These are phyloP conservation scores for Epichloe festucae DNA, from an alignment of 2,329 filamentous ascomycete species.

Conservation along the genomic window DNA sequence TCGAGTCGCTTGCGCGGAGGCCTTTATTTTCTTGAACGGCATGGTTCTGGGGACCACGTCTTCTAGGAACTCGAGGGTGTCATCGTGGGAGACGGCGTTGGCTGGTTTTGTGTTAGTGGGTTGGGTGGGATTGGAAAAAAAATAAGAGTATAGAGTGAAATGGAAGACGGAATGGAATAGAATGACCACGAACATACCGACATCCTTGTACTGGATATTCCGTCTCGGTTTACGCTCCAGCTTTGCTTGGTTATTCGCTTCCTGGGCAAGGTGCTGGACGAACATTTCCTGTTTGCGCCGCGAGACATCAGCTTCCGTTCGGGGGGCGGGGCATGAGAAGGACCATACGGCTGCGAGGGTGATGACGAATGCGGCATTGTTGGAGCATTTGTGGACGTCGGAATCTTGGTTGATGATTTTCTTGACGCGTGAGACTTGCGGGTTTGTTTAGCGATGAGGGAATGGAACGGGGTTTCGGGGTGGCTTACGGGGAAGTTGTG, in stretches of 20 bases:
- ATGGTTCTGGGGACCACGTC: conserved; percentile 83
- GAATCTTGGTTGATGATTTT: conserved; percentile 86
- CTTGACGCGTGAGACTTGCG: conserved; percentile 85
- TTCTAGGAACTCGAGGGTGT: conserved; percentile 88
- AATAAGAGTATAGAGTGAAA: background rate
- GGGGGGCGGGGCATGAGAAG: no score
- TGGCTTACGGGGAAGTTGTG: conserved; percentile 66
- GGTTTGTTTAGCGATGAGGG: background rate
- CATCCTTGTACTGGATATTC: conserved; percentile 91
- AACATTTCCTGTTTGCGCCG: conserved; percentile 65
- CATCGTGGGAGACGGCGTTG: conserved; percentile 71
- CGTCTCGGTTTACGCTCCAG: conserved; percentile 82
- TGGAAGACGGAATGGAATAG: background rate
- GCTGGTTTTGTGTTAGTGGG: conserved; percentile 36
- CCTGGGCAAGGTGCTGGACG: conserved; percentile 77
- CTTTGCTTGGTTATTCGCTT: conserved; percentile 79
- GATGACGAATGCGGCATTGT: conserved; percentile 88
- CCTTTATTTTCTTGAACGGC: conserved; percentile 68
- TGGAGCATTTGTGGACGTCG: conserved; percentile 76
- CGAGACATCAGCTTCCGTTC: background rate
- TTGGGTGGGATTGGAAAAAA: no score
- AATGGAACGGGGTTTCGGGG: background rate
- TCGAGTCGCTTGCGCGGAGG: conserved; percentile 38
- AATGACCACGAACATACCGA: conserved; percentile 43
- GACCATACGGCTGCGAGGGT: conserved; percentile 66